Evolutionary conservation across 2,329 filamentous ascomycete genomes (phyloP).

Genomic region (Penicillium frequentans): DNA sequence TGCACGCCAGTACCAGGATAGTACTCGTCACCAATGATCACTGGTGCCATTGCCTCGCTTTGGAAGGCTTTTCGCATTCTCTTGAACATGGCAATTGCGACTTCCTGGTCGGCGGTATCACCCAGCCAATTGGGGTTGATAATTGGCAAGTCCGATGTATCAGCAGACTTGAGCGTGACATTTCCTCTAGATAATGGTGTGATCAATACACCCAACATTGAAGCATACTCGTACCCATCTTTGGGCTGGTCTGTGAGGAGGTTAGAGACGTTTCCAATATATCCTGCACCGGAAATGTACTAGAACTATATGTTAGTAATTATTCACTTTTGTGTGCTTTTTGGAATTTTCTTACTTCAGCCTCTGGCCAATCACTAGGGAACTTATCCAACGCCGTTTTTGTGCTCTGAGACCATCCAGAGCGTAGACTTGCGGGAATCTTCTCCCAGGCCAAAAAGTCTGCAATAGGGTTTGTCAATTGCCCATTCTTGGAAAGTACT

Average conservation of each 20-base stretch:
- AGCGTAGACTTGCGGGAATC: constrained; percentile 22
- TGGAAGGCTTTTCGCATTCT: constrained; percentile 43
- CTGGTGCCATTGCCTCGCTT: constrained; percentile 26
- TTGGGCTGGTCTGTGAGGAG: constrained; percentile 22
- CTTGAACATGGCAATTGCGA: constrained; percentile 46
- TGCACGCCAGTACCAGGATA: constrained; percentile 38
- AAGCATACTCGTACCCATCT: constrained; percentile 27
- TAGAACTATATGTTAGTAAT: not conserved
- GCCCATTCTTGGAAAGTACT: constrained; percentile 20
- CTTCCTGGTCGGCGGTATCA: constrained; percentile 44
- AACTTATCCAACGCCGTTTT: constrained; percentile 26
- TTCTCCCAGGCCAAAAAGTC: constrained; percentile 37
- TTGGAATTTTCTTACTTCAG: constrained; percentile 26
- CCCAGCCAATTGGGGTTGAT: constrained; percentile 51
- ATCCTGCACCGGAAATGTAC: constrained; percentile 29
- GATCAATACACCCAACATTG: constrained; percentile 24
- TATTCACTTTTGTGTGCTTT: not conserved
- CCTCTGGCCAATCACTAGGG: constrained; percentile 40
- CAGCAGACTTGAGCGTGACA: constrained; percentile 39
- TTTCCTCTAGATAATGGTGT: constrained; percentile 48
- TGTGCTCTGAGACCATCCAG: constrained; percentile 3
- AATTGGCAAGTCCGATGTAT: constrained; percentile 38
- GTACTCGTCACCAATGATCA: constrained; percentile 38
- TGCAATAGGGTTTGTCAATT: constrained; percentile 28
- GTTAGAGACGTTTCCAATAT: constrained; percentile 28